These are phyloP conservation scores for Phaeomoniella chlamydospora DNA, from an alignment of 2,329 filamentous ascomycete species.

Conservation along the genomic window DNA sequence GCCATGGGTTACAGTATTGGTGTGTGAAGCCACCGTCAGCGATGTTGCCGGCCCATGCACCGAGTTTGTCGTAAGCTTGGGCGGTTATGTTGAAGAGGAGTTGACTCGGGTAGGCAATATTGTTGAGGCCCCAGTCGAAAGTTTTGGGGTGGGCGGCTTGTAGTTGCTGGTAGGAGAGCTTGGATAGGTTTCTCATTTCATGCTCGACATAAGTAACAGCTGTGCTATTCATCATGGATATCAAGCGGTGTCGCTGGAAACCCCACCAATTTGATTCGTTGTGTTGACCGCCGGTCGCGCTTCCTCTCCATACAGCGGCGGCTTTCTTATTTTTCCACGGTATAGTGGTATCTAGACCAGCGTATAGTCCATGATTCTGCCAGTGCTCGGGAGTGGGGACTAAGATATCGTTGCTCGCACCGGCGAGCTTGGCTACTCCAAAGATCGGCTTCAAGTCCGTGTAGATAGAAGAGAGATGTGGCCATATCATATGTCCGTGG, in stretches of 20 bases:
- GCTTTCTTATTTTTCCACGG: slow-evolving; percentile 27
- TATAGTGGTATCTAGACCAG: slow-evolving; percentile 20
- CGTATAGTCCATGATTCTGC: slow-evolving; percentile 27
- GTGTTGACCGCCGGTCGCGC: slow-evolving; percentile 32
- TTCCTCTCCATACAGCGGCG: slow-evolving; percentile 31
- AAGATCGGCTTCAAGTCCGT: slow-evolving; percentile 33
- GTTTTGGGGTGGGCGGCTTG: slow-evolving; percentile 49
- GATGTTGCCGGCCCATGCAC: no score
- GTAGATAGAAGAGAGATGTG: slow-evolving; percentile 28
- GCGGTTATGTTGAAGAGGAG: no score
- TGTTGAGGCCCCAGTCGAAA: slow-evolving; percentile 38
- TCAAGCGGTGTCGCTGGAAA: slow-evolving; percentile 63
- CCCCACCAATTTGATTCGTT: slow-evolving; percentile 47
- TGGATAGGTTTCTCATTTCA: slow-evolving; percentile 50
- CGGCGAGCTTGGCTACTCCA: slow-evolving; percentile 32
- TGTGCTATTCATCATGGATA: slow-evolving; percentile 57
- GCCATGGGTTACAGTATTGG: no score
- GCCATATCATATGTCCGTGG: slow-evolving; percentile 34
- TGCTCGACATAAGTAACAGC: no score
- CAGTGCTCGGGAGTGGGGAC: slow-evolving; percentile 36
- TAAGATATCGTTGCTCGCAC: slow-evolving; percentile 38
- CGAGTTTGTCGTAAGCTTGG: no score
- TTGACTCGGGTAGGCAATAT: slow-evolving; percentile 36
- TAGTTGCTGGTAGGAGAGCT: slow-evolving; percentile 46
- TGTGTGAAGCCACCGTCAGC: no score